phyloP scores from a whole-genome alignment of 108 stramenopile species.

The Nitzschia sp. region DNA sequence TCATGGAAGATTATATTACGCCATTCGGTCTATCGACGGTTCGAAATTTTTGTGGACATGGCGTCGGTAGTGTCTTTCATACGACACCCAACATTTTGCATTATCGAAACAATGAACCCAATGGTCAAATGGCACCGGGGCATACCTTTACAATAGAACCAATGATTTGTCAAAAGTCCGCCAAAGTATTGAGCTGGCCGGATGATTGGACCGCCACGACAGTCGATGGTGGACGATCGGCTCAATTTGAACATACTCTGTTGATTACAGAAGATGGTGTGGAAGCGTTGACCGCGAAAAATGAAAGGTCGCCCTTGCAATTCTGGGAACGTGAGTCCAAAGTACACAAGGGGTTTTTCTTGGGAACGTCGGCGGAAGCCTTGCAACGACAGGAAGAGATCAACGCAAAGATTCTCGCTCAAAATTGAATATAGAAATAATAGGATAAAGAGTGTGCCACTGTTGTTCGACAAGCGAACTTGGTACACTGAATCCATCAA shows the following conservation, averaged over 20 bases:
- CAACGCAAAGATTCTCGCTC: no score
- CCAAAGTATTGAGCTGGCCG: slow-evolving; percentile 79
- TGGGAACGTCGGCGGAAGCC: slow-evolving; percentile 69
- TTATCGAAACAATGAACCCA: slow-evolving; percentile 89
- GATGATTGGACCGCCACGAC: slow-evolving; percentile 99
- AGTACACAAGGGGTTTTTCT: slow-evolving; percentile 74
- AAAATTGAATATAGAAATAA: background rate
- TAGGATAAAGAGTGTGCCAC: background rate
- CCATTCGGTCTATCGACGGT: slow-evolving; percentile 78
- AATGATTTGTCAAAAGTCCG: slow-evolving; percentile 96
- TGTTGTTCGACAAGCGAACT: no score
- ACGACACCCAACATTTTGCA: slow-evolving; percentile 95
- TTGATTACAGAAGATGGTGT: slow-evolving; percentile 89
- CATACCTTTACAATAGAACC: slow-evolving; percentile 99
- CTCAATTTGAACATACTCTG: slow-evolving; percentile 96
- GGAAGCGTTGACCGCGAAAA: slow-evolving; percentile 88
- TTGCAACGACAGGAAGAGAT: slow-evolving; percentile 40
- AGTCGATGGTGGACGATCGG: slow-evolving; percentile 78
- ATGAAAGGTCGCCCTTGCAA: slow-evolving; percentile 73
- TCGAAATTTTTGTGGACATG: slow-evolving; percentile 94
- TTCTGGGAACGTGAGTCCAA: slow-evolving; percentile 88
- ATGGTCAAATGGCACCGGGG: slow-evolving; percentile 88
- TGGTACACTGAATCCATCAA: background rate
- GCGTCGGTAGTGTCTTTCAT: slow-evolving; percentile 94
- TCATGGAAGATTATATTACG: slow-evolving; percentile 86